Conservation (phyloP, 305 asterid genomes). For the Solanum hybrid region DNA sequence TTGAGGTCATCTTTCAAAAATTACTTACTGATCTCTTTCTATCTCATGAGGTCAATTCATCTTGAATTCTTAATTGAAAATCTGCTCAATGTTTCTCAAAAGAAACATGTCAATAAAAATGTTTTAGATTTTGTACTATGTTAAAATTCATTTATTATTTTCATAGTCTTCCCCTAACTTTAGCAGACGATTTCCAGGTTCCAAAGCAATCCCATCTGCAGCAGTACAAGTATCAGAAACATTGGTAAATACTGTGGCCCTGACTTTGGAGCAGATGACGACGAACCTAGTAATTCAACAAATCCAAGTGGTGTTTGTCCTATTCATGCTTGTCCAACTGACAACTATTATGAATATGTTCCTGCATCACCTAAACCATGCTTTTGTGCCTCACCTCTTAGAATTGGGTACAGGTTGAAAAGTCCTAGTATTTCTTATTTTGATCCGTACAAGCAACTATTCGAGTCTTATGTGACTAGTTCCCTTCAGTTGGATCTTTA, state of each 20-base stretch:
- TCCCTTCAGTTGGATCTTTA: constrained; percentile 24
- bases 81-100: neutral
- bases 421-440: constrained; percentile 46
- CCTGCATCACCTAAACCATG: constrained; percentile 32
- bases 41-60: neutral
- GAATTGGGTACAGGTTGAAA: constrained; percentile 43
- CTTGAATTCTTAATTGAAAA: neutral
- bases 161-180: neutral
- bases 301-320: constrained; percentile 20
- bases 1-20: neutral
- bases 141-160: neutral
- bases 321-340: constrained; percentile 30
- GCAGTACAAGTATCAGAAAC: constrained; percentile 18
- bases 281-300: constrained; percentile 5
- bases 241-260: constrained; percentile 26
- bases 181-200: constrained; percentile 22
- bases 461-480: constrained; percentile 25
- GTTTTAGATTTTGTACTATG: neutral
- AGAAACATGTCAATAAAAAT: neutral
- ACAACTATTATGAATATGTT: constrained; percentile 33
- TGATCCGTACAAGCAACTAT: constrained; percentile 24
- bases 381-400: constrained; percentile 46
- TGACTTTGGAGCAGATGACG: constrained; percentile 15
- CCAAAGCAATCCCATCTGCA: constrained; percentile 36
- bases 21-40: neutral